Evolutionary conservation across 805 yeast genomes (phyloP).

Genomic region (Candida morakotiae): DNA sequence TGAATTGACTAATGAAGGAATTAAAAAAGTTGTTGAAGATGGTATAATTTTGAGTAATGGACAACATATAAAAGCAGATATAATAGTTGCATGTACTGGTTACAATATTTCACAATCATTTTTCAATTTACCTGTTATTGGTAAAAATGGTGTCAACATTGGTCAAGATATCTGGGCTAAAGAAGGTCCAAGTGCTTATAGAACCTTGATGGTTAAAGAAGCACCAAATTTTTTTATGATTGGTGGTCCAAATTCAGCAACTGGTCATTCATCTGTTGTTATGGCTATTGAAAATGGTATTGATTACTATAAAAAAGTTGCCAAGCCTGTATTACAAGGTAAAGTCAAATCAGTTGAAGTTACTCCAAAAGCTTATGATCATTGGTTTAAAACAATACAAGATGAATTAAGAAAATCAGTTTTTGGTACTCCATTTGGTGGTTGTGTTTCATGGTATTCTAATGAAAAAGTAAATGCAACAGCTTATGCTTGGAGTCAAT

Average conservation of each 20-base stretch:
- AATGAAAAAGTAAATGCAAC: constrained; percentile 25
- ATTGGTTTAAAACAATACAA: constrained; percentile 30
- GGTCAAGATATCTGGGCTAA: constrained; percentile 21
- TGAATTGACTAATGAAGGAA: constrained; percentile 17
- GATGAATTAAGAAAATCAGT: constrained; percentile 23
- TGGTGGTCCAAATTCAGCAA: constrained; percentile 40
- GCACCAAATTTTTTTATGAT: constrained; percentile 32
- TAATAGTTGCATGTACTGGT: constrained; percentile 41
- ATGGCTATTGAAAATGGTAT: constrained; percentile 34
- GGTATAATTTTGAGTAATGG: constrained; percentile 27
- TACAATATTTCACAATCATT: constrained; percentile 22
- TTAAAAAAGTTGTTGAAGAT: constrained; percentile 24
- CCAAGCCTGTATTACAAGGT: constrained; percentile 24
- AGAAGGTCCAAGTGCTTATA: constrained; percentile 28
- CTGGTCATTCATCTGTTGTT: constrained; percentile 41
- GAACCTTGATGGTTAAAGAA: constrained; percentile 27
- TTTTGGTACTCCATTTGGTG: constrained; percentile 36
- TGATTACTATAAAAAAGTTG: constrained; percentile 18
- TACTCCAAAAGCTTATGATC: constrained; percentile 25
- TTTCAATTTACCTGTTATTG: constrained; percentile 17
- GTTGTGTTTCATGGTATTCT: constrained; percentile 39
- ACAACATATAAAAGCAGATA: constrained; percentile 26
- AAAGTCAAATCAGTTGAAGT: constrained; percentile 24
- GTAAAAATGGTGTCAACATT: constrained; percentile 21
- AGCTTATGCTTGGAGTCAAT: constrained; percentile 35